A percentile compares a stretch with the other conserved stretches of the same genome.
phyloP scores from a whole-genome alignment of 2,329 filamentous ascomycete genomes.

The Monosporascus sp. region DNA sequence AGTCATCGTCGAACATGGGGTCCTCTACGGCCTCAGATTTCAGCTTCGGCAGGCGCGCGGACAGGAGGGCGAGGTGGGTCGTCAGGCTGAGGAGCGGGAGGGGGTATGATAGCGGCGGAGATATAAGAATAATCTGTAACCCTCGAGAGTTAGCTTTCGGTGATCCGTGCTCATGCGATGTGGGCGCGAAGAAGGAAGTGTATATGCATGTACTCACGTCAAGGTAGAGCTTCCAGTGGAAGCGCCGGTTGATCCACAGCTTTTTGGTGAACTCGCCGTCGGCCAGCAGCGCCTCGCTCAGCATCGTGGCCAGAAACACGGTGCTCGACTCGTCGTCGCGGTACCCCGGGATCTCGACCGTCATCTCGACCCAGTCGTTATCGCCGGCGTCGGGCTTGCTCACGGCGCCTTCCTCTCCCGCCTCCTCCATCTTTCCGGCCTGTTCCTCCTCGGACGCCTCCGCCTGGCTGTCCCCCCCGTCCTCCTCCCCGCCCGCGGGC shows the following conservation, averaged over 20 bases:
- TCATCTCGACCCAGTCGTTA: conserved; percentile 79
- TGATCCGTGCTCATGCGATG: not conserved
- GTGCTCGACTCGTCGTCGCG: conserved; percentile 88
- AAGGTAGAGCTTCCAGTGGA: conserved; percentile 94
- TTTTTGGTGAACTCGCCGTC: conserved; percentile 64
- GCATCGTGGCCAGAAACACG: conserved; percentile 81
- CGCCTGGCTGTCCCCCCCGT: conserved; percentile 28
- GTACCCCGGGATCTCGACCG: conserved; percentile 85
- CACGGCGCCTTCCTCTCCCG: conserved; percentile 23
- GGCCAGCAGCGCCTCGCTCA: conserved; percentile 77
- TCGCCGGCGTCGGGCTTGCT: conserved; percentile 33
- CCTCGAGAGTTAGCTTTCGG: not conserved
- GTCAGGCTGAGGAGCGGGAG: conserved; percentile 89
- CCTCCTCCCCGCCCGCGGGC: conserved; percentile 22
- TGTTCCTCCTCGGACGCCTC: conserved; percentile 35
- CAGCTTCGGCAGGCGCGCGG: conserved; percentile 76
- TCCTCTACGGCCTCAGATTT: conserved; percentile 92
- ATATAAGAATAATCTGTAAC: conserved; percentile 78
- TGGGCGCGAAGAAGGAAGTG: not conserved
- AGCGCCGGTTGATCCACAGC: conserved; percentile 82
- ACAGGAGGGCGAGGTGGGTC: conserved; percentile 86
- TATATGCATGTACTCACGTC: conserved; percentile 62
- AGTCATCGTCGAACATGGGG: conserved; percentile 96
- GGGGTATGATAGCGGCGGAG: conserved; percentile 87
- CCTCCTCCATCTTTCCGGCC: conserved; percentile 13